Evolutionary conservation across 2,329 filamentous ascomycete species (phyloP).

Genomic region (Aspergillus arachidicola): DNA sequence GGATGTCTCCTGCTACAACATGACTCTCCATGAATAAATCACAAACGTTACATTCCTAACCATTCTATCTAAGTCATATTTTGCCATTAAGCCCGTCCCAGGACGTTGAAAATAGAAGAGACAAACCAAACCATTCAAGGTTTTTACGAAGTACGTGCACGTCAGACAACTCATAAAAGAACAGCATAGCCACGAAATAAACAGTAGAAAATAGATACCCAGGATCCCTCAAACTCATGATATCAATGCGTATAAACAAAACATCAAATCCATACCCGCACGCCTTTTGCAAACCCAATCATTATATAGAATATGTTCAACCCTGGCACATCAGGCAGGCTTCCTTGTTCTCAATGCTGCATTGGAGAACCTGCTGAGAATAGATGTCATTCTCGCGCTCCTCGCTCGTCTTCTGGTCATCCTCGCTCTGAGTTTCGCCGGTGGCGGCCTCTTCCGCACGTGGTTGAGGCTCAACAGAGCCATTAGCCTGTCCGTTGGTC

Average conservation of each 20-base stretch:
- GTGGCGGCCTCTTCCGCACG: slow-evolving; percentile 11
- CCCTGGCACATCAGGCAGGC: slow-evolving; percentile 97
- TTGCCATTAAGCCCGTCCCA: background rate
- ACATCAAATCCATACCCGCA: background rate
- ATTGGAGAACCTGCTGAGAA: slow-evolving; percentile 85
- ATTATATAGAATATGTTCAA: slow-evolving; percentile 48
- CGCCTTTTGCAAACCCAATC: background rate
- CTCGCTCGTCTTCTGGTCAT: slow-evolving; percentile 69
- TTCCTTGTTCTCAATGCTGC: slow-evolving; percentile 97
- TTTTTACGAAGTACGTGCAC: background rate
- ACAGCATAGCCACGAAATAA: slow-evolving; percentile 12
- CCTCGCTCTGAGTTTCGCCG: slow-evolving; percentile 56
- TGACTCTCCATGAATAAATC: background rate
- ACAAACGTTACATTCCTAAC: background rate
- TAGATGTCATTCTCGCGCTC: slow-evolving; percentile 91
- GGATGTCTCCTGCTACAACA: background rate
- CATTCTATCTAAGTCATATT: slow-evolving; percentile 12
- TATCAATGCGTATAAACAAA: slow-evolving; percentile 24
- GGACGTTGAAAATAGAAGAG: background rate
- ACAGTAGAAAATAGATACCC: slow-evolving; percentile 3
- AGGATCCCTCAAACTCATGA: slow-evolving; percentile 37
- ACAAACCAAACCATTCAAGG: background rate
- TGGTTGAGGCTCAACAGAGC: background rate
- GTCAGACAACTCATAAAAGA: slow-evolving; percentile 8
- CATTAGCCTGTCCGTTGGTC: slow-evolving; percentile 50